These are phyloP conservation scores for Tetrahymena elliotti DNA, from an alignment of 73 alveolate species.

Conservation along the genomic window DNA sequence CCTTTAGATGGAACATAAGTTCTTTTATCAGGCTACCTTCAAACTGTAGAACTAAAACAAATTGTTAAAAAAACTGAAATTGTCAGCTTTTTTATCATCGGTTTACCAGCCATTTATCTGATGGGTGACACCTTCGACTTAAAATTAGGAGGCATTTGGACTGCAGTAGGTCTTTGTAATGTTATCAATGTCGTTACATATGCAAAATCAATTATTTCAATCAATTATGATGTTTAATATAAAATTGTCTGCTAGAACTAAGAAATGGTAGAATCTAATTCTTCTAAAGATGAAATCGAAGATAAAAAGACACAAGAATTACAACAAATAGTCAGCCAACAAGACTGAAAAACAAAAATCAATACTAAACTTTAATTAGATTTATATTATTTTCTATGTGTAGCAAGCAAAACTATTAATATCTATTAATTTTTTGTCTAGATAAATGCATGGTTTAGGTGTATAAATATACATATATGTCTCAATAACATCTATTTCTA, in stretches of 20 bases:
- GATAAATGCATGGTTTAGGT: no score
- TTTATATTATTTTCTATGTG: no score
- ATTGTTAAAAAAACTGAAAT: neutral
- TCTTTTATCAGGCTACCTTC: neutral
- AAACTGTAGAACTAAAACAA: neutral
- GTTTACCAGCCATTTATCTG: neutral
- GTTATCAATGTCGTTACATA: neutral
- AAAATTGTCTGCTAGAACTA: neutral
- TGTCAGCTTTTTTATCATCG: neutral
- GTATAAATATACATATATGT: no score
- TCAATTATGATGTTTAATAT: neutral
- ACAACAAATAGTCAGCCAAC: neutral
- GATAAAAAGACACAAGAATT: neutral
- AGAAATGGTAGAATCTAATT: neutral
- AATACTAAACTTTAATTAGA: no score
- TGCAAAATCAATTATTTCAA: neutral
- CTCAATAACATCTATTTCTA: no score
- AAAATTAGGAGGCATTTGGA: neutral
- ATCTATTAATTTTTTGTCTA: no score
- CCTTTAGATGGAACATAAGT: neutral
- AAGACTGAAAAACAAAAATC: neutral
- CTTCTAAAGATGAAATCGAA: neutral
- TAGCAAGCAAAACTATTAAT: no score
- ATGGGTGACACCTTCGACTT: neutral
- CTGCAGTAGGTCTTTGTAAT: neutral